A percentile compares a stretch with the other conserved stretches of the same genome.
Evolutionary conservation across 2,329 filamentous ascomycete species (phyloP).

Genomic region (Xylaria sp.): DNA sequence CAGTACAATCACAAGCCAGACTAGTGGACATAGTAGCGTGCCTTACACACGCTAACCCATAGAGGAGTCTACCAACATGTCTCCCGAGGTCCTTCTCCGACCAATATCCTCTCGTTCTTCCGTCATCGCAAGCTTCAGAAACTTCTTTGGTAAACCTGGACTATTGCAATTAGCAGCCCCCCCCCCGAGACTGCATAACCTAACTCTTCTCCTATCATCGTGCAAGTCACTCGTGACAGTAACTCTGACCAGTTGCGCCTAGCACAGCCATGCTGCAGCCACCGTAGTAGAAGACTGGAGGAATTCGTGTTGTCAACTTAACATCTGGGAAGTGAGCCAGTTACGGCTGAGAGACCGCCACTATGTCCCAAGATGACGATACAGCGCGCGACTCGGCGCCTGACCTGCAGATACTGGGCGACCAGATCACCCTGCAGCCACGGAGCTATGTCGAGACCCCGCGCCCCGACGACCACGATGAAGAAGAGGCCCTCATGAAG

Average conservation of each 20-base stretch:
- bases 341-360: slow-evolving; percentile 14
- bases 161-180: not conserved
- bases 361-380: slow-evolving; percentile 56
- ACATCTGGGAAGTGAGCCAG: not conserved
- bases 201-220: not conserved
- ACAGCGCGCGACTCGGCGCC: slow-evolving; percentile 67
- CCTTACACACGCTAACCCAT: not conserved
- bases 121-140: not conserved
- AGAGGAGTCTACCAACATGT: not conserved
- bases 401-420: slow-evolving; percentile 81
- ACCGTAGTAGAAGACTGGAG: slow-evolving; percentile 26
- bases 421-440: slow-evolving; percentile 79
- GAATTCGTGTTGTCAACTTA: slow-evolving; percentile 3
- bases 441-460: slow-evolving; percentile 70
- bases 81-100: not conserved
- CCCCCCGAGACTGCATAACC: not conserved
- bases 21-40: not conserved
- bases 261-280: slow-evolving; percentile 30
- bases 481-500: slow-evolving; percentile 77
- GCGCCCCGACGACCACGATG: slow-evolving; percentile 65
- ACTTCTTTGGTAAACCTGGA: not conserved
- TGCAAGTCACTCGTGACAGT: slow-evolving; percentile 7
- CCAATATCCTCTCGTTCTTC: not conserved
- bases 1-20: slow-evolving; percentile 1
- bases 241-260: not conserved